A percentile compares a stretch with the other conserved stretches of the same genome.
Conservation (phyloP, 441 rosid genomes). For the Arabidopsis lyrata region DNA sequence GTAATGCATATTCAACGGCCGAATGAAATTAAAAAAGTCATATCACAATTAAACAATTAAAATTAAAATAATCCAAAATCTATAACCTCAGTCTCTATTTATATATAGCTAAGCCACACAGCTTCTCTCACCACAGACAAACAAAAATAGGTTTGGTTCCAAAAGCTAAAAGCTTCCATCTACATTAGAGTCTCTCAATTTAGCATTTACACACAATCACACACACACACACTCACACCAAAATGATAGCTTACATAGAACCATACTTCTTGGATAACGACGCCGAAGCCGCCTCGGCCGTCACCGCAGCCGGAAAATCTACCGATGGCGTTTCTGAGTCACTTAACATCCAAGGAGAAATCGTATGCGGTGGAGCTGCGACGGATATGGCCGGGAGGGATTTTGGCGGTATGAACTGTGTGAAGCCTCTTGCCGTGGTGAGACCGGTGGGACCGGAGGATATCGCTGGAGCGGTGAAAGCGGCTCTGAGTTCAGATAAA, state of each 20-base stretch:
- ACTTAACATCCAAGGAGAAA: constrained; percentile 63
- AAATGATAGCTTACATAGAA: constrained; percentile 83
- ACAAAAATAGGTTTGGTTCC: constrained; percentile 32
- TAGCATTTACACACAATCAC: constrained; percentile 23
- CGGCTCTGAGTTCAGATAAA: constrained; percentile 55
- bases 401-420: constrained; percentile 81
- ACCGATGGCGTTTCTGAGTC: constrained; percentile 51
- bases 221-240: constrained; percentile 35
- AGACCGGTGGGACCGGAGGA: constrained; percentile 70
- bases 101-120: constrained; percentile 43
- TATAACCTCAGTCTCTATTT: constrained; percentile 42
- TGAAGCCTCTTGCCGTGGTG: constrained; percentile 65
- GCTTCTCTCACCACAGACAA: constrained; percentile 44
- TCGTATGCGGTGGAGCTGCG: constrained; percentile 47
- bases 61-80: constrained; percentile 20
- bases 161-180: constrained; percentile 39
- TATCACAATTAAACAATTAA: not conserved
- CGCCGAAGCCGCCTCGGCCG: constrained; percentile 54
- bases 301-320: constrained; percentile 31
- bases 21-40: constrained; percentile 22
- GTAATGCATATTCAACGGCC: constrained; percentile 40
- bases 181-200: constrained; percentile 34
- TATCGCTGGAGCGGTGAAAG: constrained; percentile 59
- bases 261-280: constrained; percentile 75
- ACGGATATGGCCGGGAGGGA: constrained; percentile 60